phyloP scores from a whole-genome alignment of 164 flowering plant species.

The Cinnamomum chago region DNA sequence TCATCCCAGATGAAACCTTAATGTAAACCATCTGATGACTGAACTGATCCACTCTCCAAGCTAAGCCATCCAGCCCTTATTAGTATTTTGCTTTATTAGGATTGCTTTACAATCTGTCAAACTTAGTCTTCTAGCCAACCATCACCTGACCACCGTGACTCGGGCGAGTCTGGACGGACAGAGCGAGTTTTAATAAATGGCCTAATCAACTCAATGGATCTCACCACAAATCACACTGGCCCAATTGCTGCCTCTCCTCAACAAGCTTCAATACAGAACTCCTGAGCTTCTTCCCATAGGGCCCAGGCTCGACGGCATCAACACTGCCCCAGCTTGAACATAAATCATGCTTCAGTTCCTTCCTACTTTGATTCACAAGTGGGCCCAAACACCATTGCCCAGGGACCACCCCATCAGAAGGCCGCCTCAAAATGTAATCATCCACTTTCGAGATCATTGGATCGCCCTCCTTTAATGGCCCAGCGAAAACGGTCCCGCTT shows the following conservation, averaged over 20 bases:
- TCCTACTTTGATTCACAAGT: conserved; percentile 25
- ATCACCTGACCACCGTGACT: not conserved
- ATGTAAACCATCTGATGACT: too few species aligned
- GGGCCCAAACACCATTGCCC: conserved; percentile 39
- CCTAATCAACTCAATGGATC: not conserved
- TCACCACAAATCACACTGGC: conserved; percentile 35
- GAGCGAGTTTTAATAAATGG: not conserved
- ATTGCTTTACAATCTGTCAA: not conserved
- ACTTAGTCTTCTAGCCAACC: not conserved
- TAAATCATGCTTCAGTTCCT: conserved; percentile 49
- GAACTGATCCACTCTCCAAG: not conserved
- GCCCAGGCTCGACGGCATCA: conserved; percentile 63
- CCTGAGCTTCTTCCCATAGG: conserved; percentile 47
- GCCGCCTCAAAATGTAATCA: conserved; percentile 23
- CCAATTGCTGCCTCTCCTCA: conserved; percentile 33
- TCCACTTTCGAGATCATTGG: conserved; percentile 30
- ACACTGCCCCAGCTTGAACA: conserved; percentile 82
- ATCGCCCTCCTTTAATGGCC: conserved; percentile 25
- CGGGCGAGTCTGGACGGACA: not conserved
- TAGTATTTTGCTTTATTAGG: not conserved
- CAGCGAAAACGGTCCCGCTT: conserved; percentile 36
- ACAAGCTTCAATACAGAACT: conserved; percentile 40
- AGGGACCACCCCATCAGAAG: conserved; percentile 19
- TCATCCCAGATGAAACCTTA: too few species aligned
- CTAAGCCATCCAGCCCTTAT: not conserved